Evolutionary conservation across 176 grass and related monocot species (phyloP), one percentile per base, ranked within the genome.

Genomic region (Oryza officinalis): DNA sequence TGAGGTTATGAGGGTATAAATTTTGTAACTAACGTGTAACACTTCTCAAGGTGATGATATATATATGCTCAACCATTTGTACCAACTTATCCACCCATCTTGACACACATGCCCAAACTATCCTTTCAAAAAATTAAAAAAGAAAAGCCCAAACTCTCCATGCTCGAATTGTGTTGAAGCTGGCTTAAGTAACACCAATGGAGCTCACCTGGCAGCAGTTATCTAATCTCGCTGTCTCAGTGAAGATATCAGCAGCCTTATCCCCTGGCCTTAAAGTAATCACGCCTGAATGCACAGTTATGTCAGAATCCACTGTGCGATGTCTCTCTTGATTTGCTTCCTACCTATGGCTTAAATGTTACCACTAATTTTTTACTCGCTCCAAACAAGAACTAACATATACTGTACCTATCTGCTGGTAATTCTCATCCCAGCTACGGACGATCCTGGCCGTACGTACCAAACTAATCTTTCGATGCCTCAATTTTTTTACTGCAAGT

Each of bases 361-460:
- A 57, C 37, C 7, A 38, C 37, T 38, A 38, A 38, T 14, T 50
- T 25, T 47, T 6, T 47, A 31, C 9, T 67, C 17, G 33, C n/a
- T 70, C 65, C 26, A 27, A 64, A 38, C 32, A 65, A 30, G 15
- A 40, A 57, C 52, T n/a, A 57, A n/a, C 20, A 22, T 49, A 47
- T 20, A 57, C 28, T 10, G n/a, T n/a, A n/a, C n/a, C n/a, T 25
- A 77, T 37, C 31, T 30, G 10, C 23, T 57, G 54, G 47, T 79
- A 74, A 74, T 79, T 73, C 69, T 35, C 69, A 67, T 73, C 69
- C 45, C 69, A 67, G 75, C 47, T 27, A 54, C 59, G 57, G 13
- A 57, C 52, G 81, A 84, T 88, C 59, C 81, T 79, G 76, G 2
- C 60, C 37, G 75, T 89, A 79, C 46, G 6, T 57, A 22, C 52